Percentiles rank a stretch among this genome's conserved stretches.
Conservation (phyloP, 192 early-diverging fungal species). For the Chytriomyces confervae region DNA sequence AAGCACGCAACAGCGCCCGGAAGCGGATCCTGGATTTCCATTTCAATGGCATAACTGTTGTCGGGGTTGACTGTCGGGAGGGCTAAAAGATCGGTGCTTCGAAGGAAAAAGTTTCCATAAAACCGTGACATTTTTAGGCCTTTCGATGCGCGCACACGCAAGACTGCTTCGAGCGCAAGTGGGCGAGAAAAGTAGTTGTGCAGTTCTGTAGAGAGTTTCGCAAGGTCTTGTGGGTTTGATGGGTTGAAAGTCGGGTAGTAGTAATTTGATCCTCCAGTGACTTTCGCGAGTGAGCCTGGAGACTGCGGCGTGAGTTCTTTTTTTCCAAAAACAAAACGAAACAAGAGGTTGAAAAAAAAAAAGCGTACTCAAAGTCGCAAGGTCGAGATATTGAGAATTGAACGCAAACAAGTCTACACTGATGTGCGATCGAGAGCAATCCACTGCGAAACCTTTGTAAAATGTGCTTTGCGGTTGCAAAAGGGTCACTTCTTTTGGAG, state of each 20-base stretch:
- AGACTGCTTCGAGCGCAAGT: constrained; percentile 88
- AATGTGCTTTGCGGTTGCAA: constrained; percentile 83
- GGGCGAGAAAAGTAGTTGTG: constrained; percentile 77
- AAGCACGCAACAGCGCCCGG: constrained; percentile 83
- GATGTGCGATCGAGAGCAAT: constrained; percentile 89
- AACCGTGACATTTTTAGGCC: constrained; percentile 87
- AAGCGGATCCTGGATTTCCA: constrained; percentile 76
- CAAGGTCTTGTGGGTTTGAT: constrained; percentile 77
- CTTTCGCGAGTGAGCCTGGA: constrained; percentile 73
- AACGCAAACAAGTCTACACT: constrained; percentile 89
- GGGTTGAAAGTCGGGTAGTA: constrained; percentile 92
- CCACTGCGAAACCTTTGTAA: constrained; percentile 92
- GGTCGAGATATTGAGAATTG: constrained; percentile 82
- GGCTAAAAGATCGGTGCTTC: constrained; percentile 88
- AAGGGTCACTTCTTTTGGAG: constrained; percentile 85
- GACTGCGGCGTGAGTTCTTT: background rate
- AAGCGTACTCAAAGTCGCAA: constrained; percentile 81
- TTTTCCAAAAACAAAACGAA: constrained; percentile 13
- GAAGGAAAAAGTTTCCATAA: constrained; percentile 98
- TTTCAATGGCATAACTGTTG: constrained; percentile 87
- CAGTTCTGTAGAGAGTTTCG: constrained; percentile 85
- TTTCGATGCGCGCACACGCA: constrained; percentile 89
- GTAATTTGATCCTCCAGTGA: constrained; percentile 88
- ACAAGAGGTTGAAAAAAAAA: background rate
- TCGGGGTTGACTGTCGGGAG: constrained; percentile 93